phyloP scores from a whole-genome alignment of 352 stramenopile species.

The Phytophthora chlamydospora region DNA sequence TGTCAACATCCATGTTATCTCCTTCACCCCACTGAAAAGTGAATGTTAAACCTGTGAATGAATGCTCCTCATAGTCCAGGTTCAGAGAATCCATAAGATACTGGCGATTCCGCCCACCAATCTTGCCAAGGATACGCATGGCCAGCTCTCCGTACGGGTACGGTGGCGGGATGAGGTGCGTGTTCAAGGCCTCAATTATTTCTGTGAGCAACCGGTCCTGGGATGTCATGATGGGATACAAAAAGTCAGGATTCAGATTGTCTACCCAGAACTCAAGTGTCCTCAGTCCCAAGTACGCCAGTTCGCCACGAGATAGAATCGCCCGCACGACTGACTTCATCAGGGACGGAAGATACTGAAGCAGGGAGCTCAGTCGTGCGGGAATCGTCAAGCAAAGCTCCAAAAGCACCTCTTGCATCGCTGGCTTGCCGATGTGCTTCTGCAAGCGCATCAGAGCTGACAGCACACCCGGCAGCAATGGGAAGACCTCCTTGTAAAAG shows the following conservation, averaged over 20 bases:
- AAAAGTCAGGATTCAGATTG: constrained; percentile 97
- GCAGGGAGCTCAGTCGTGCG: constrained; percentile 92
- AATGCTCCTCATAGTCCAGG: constrained; percentile 57
- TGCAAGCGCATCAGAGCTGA: constrained; percentile 95
- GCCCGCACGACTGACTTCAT: constrained; percentile 95
- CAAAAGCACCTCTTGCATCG: constrained; percentile 93
- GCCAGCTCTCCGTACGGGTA: constrained; percentile 97
- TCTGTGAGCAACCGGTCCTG: constrained; percentile 91
- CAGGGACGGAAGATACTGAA: constrained; percentile 97
- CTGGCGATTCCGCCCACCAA: constrained; percentile 93
- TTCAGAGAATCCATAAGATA: constrained; percentile 88
- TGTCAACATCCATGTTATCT: constrained; percentile 30
- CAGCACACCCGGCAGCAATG: constrained; percentile 92
- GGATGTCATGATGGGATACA: constrained; percentile 94
- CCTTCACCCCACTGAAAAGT: constrained; percentile 53
- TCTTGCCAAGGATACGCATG: constrained; percentile 97
- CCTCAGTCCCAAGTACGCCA: constrained; percentile 95
- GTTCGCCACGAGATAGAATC: constrained; percentile 94
- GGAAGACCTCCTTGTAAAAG: constrained; percentile 97
- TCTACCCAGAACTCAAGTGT: constrained; percentile 99
- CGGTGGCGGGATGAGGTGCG: constrained; percentile 95
- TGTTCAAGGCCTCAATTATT: constrained; percentile 96
- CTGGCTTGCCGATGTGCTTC: constrained; percentile 81
- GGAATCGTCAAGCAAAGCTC: constrained; percentile 98
- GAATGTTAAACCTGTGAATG: constrained; percentile 55